These are phyloP conservation scores for Cyphellophora europaea DNA, from an alignment of 2,329 filamentous ascomycete species.

Conservation along the genomic window DNA sequence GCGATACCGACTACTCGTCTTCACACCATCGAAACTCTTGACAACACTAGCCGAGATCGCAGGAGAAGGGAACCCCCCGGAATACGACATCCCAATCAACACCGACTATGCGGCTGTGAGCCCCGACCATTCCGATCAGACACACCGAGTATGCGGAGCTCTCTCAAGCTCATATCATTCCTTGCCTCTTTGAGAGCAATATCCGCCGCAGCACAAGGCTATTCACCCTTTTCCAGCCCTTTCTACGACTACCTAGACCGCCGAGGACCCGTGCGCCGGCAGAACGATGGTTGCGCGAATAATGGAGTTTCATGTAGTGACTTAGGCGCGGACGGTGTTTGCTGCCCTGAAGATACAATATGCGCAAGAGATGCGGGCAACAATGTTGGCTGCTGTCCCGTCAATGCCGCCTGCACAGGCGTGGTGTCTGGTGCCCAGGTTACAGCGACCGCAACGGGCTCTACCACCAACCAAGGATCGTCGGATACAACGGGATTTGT, in stretches of 20 bases:
- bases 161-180: background rate
- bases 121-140: too few relatives aligned
- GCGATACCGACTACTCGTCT: too few relatives aligned
- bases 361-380: conserved; percentile 49
- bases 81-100: too few relatives aligned
- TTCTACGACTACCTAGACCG: conserved; percentile 11
- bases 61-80: too few relatives aligned
- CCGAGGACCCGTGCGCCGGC: conserved; percentile 11
- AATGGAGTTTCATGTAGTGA: conserved; percentile 42
- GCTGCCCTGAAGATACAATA: conserved; percentile 43
- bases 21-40: too few relatives aligned
- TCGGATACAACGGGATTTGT: conserved; percentile 17
- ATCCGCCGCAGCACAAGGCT: conserved; percentile 1
- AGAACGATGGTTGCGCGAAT: conserved; percentile 36
- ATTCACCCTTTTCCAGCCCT: conserved; percentile 11
- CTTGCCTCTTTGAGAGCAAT: background rate
- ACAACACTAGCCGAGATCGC: too few relatives aligned
- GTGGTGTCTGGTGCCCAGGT: conserved; percentile 25
- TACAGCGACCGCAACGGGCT: conserved; percentile 10
- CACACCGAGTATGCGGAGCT: too few relatives aligned
- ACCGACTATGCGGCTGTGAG: too few relatives aligned
- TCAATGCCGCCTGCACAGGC: conserved; percentile 49
- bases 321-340: conserved; percentile 43
- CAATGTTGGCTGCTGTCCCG: conserved; percentile 54
- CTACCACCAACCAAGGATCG: conserved; percentile 6